phyloP scores from a whole-genome alignment of 345 rosid species.

The Durio zibethinus region DNA sequence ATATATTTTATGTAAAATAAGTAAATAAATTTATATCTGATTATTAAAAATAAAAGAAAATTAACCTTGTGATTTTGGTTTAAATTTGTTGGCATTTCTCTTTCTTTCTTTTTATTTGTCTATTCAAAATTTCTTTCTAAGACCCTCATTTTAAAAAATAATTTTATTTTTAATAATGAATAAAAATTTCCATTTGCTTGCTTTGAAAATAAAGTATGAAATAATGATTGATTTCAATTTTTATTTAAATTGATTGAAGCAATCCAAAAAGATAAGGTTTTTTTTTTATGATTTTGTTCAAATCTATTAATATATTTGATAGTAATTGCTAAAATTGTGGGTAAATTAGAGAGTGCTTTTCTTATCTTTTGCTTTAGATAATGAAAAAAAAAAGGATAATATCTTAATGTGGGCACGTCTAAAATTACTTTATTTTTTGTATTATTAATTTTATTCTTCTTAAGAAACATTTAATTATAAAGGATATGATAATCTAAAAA shows the following conservation, averaged over 20 bases:
- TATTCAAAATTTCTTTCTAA: background rate
- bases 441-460: no score
- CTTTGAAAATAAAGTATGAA: background rate
- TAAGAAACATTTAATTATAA: background rate
- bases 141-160: background rate
- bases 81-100: background rate
- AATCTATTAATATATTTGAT: background rate
- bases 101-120: background rate
- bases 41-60: background rate
- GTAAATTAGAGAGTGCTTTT: background rate
- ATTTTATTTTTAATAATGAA: background rate
- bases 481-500: no score
- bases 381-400: background rate
- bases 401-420: background rate
- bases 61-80: background rate
- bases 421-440: no score
- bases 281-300: background rate
- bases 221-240: no score
- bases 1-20: background rate
- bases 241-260: no score
- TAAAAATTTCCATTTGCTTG: background rate
- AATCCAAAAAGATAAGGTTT: background rate
- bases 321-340: background rate
- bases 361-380: background rate
- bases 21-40: background rate